A percentile compares a stretch with the other conserved stretches of the same genome.
Conservation (phyloP, 768 basidiomycete species). For the Pisolithus microcarpus region DNA sequence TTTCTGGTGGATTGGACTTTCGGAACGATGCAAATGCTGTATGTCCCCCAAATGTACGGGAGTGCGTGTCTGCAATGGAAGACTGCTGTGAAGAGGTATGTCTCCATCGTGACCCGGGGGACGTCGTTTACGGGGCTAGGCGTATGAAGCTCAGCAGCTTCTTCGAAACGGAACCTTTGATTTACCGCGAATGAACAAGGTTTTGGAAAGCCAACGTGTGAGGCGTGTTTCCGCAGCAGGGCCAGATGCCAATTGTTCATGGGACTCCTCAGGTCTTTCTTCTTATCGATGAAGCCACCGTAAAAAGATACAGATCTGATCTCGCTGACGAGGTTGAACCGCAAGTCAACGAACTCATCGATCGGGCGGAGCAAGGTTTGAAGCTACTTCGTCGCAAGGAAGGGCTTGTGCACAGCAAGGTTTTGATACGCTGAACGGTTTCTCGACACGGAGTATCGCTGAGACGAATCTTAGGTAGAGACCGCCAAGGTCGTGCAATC, state of each 20-base stretch:
- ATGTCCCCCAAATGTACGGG: constrained; percentile 65
- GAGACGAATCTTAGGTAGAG: constrained; percentile 41
- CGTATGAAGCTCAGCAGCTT: constrained; percentile 60
- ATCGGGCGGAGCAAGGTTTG: constrained; percentile 63
- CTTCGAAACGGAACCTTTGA: constrained; percentile 67
- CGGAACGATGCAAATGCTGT: constrained; percentile 55
- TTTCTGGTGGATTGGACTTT: constrained; percentile 56
- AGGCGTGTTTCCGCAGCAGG: constrained; percentile 6
- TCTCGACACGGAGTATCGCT: background rate
- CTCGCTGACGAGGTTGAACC: constrained; percentile 78
- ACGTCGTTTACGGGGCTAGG: constrained; percentile 31
- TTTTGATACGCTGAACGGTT: constrained; percentile 18
- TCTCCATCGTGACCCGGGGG: background rate
- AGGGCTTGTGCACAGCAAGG: constrained; percentile 56
- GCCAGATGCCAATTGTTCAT: constrained; percentile 4
- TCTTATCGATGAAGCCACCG: constrained; percentile 63
- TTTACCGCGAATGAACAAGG: constrained; percentile 60
- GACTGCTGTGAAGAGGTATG: constrained; percentile 74
- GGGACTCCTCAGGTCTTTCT: constrained; percentile 49
- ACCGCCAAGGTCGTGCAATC: constrained; percentile 37
- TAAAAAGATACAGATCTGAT: constrained; percentile 66
- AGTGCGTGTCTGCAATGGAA: constrained; percentile 73
- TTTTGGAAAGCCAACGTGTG: constrained; percentile 64
- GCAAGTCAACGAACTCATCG: constrained; percentile 66
- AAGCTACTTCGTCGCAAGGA: constrained; percentile 56